Base-by-base conservation (phyloP, 2,329 filamentous ascomycete genomes). In the Sclerotinia trifoliorum region DNA sequence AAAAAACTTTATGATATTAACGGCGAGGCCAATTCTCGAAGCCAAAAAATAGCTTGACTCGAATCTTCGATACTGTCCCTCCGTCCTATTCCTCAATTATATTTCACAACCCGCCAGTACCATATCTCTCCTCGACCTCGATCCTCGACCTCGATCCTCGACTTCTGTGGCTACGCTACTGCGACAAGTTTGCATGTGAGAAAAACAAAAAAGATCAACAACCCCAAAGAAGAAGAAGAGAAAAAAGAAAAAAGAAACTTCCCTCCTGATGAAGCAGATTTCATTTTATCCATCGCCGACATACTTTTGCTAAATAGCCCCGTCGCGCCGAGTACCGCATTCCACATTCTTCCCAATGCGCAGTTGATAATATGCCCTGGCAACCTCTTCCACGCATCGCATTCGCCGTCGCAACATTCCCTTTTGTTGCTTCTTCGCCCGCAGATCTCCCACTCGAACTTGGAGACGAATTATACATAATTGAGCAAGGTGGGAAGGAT, bases 381-480 rank as follows among this genome's bases (percentile, higher is more conserved):
- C 90, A 92, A 86, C 94, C 95, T 77, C 87, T 99, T 80, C 92
- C 94, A 80, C 92, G 93, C 77, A 97, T 99, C 83, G 95, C 94
- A 78, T 99, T 98, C 84, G 96, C 94, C 75, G 92, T 99, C 80
- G 95, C 94, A 83, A 94, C 90, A 74, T 96, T 94, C 79, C 95
- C 95, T 49, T 99, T 99, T 81, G 86, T 91, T 75, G 92, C 95
- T 70, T 90, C 91, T 70, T 90, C 90, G 73, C 88, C 93, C 66
- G 92, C 93, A 78, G 95, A 99, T 80, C 88, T 99, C 26, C 95
- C 96, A 13, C 90, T 99, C 78, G 94, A 99, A 80, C 92, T 99
- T 72, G 95, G 95, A 79, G 95, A 99, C 85, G 95, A 99, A 81
- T 84, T 99, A 72, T 99, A 99, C 81, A 96, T 99, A 73, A 97